A percentile compares a stretch with the other conserved stretches of the same genome.
Conservation (phyloP, 352 stramenopile species). For the Globisporangium parvum region DNA sequence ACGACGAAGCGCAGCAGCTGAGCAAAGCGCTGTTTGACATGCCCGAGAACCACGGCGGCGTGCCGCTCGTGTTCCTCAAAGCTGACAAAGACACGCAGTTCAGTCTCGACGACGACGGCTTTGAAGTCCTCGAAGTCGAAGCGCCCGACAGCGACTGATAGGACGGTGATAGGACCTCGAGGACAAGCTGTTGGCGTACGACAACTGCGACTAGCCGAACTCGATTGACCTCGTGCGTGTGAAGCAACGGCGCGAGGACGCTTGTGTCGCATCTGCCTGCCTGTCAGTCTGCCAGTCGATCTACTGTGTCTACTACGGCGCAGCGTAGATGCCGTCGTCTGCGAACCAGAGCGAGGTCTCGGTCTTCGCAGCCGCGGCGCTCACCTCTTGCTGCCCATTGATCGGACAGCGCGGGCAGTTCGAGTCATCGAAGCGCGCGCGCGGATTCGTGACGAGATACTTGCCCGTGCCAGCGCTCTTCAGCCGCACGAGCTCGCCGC, state of each 20-base stretch:
- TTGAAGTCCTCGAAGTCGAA: constrained; percentile 57
- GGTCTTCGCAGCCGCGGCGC: constrained; percentile 34
- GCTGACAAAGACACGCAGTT: constrained; percentile 71
- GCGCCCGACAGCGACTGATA: constrained; percentile 1
- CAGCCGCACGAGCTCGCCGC: constrained; percentile 63
- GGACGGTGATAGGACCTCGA: neutral
- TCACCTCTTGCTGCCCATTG: constrained; percentile 84
- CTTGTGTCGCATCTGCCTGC: too few species aligned
- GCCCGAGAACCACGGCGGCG: constrained; percentile 66
- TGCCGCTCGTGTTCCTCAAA: constrained; percentile 60
- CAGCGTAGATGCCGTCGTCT: constrained; percentile 79
- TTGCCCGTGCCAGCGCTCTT: constrained; percentile 46
- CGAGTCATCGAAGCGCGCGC: constrained; percentile 59
- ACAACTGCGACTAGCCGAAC: neutral
- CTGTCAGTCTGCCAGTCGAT: neutral
- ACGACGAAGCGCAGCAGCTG: constrained; percentile 42
- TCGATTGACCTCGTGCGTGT: constrained; percentile 1
- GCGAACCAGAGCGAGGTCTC: constrained; percentile 71
- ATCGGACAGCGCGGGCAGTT: constrained; percentile 82
- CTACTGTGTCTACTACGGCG: constrained; percentile 20
- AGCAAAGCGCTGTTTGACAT: constrained; percentile 60
- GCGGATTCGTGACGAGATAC: constrained; percentile 43
- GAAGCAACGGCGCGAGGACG: neutral
- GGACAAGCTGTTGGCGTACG: too few species aligned
- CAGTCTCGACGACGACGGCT: constrained; percentile 74